Conservation (phyloP, 2,329 filamentous ascomycete species). For the Hymenoscyphus infarciens region DNA sequence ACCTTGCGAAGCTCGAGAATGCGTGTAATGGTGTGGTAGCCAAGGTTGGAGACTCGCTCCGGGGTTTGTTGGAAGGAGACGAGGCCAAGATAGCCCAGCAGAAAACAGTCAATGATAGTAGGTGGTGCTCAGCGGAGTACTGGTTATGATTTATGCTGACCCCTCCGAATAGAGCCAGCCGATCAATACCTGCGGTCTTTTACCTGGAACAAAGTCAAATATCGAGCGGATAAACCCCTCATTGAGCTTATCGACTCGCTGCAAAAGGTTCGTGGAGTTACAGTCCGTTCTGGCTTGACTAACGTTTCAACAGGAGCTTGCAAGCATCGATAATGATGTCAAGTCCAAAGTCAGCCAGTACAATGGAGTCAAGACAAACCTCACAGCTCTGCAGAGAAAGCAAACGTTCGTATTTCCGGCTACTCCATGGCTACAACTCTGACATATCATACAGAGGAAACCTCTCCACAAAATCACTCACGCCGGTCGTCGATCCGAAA, state of each 20-base stretch:
- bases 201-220: slow-evolving; percentile 97
- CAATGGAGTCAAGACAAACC: slow-evolving; percentile 82
- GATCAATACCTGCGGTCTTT: slow-evolving; percentile 89
- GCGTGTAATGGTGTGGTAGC: slow-evolving; percentile 77
- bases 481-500: slow-evolving; percentile 78
- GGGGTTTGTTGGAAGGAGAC: slow-evolving; percentile 34
- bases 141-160: background rate
- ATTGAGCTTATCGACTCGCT: slow-evolving; percentile 81
- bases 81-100: slow-evolving; percentile 66
- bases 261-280: slow-evolving; percentile 63
- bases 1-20: slow-evolving; percentile 81
- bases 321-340: slow-evolving; percentile 92
- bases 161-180: slow-evolving; percentile 68
- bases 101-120: slow-evolving; percentile 75
- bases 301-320: slow-evolving; percentile 62
- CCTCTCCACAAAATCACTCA: slow-evolving; percentile 87
- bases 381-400: slow-evolving; percentile 76
- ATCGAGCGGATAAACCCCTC: slow-evolving; percentile 86
- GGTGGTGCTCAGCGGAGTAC: slow-evolving; percentile 42
- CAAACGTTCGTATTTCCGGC: slow-evolving; percentile 64
- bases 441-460: slow-evolving; percentile 62
- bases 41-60: slow-evolving; percentile 58
- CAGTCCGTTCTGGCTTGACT: background rate
- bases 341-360: slow-evolving; percentile 94
- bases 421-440: slow-evolving; percentile 14